phyloP scores from a whole-genome alignment of 2,329 filamentous ascomycete genomes.

The Aspergillus niger region DNA sequence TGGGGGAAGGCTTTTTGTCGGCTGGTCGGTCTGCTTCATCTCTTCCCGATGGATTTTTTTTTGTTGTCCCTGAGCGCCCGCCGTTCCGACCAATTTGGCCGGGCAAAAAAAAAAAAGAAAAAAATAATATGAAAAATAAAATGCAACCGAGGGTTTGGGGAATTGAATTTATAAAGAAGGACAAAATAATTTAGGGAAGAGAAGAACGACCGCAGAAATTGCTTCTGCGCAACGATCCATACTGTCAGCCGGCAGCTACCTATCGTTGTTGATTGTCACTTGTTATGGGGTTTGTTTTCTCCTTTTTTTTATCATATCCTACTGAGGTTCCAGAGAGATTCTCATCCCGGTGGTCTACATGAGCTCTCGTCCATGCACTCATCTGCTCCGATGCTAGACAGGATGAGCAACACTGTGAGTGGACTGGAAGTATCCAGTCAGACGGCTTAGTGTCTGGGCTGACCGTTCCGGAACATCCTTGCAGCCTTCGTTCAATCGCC shows the following conservation, averaged over 20 bases:
- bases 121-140: too few relatives aligned
- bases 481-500: conserved; percentile 17
- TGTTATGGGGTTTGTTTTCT: background rate
- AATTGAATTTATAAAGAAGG: background rate
- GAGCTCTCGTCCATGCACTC: background rate
- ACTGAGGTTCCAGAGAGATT: background rate
- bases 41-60: conserved; percentile 2
- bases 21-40: background rate
- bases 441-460: background rate
- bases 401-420: background rate
- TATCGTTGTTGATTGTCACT: background rate
- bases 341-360: background rate
- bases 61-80: conserved; percentile 1
- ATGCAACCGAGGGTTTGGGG: too few relatives aligned
- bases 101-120: background rate
- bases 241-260: background rate
- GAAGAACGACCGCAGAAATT: background rate
- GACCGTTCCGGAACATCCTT: conserved; percentile 14
- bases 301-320: background rate
- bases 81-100: background rate
- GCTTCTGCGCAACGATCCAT: background rate
- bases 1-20: conserved; percentile 13
- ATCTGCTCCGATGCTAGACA: background rate
- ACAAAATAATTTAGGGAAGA: background rate
- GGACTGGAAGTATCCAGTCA: conserved; percentile 2